Evolutionary conservation across 2,329 filamentous ascomycete genomes (phyloP), one percentile per base, ranked within the genome.

Genomic region (Pseudocercospora fijiensis): DNA sequence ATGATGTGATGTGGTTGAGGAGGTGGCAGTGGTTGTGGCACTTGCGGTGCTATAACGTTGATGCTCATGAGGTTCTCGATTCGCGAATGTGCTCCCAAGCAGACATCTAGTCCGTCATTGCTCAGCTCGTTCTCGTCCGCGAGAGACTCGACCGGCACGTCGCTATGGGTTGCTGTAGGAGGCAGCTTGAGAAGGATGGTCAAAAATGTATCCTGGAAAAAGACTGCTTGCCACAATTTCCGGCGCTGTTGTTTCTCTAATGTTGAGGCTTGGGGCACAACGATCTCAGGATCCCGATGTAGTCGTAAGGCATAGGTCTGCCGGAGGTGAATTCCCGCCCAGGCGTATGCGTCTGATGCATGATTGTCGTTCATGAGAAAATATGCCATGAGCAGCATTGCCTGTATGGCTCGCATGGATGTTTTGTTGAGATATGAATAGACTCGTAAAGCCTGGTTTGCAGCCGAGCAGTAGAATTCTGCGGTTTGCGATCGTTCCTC

Each of bases 341-440:
- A 94, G 0, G 90, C 88, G 87, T 90, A 94, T 1, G 90, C 90
- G 73, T 94, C 90, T 0, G 88, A 90, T 3, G 90, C 90, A 71
- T 93, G 90, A 71, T 92, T 92, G 75, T 94, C 90, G 71, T 94
- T 94, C 79, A 93, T 92, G 37, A 94, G 81, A 70, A 94, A 94
- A 73, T 93, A 93, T 0, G 87, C 88, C 64, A 92, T 87, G n/a
- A 94, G 78, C 0, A 92, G 88, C 90, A 93, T 93, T 51, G 90
- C 86, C 75, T 92, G 89, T 30, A 93, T 86, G 1, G 89, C 90
- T 24, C 86, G 82, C 57, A 92, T 82, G 0, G 88, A 90, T 1
- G 90, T 88, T 51, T 86, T 86, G 75, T 90, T 92, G 2, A 93
- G 82, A 71, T 92, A 94, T 0, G 89, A 91, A 62, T 86, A 89